Evolutionary conservation across 2,329 filamentous ascomycete genomes (phyloP).

Genomic region (Aspergillus pseudoviridinutans): DNA sequence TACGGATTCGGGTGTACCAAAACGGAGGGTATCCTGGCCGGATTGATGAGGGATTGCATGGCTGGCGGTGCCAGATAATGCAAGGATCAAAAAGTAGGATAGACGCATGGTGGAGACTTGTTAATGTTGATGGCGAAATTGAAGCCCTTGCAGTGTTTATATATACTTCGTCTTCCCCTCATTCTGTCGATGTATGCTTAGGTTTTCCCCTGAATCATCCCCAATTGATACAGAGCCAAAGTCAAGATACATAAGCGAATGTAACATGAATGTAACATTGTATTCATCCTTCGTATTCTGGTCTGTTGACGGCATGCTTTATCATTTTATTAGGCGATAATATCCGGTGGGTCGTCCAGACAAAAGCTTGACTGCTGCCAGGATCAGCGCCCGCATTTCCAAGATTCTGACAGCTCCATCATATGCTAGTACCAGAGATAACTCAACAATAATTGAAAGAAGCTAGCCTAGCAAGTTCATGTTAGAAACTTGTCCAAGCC

Average conservation of each 20-base stretch:
- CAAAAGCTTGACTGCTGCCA: no score
- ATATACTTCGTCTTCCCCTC: not conserved
- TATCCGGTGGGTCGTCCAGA: no score
- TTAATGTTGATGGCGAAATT: not conserved
- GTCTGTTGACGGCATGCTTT: not conserved
- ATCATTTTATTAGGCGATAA: no score
- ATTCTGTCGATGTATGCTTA: no score
- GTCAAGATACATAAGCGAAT: no score
- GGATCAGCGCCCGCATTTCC: no score
- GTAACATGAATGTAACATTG: not conserved
- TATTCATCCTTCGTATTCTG: not conserved
- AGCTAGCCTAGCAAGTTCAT: no score
- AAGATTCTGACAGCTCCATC: no score
- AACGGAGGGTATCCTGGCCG: not conserved
- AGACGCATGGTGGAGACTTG: not conserved
- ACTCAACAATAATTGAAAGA: no score
- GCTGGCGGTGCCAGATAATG: not conserved
- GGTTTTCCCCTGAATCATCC: not conserved
- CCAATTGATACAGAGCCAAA: not conserved
- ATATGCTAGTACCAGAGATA: no score
- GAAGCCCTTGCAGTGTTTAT: not conserved
- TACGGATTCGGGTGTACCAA: not conserved
- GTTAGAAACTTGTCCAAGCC: no score
- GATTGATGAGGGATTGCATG: not conserved
- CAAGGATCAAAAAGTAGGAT: not conserved